phyloP scores from a whole-genome alignment of 179 eudicot species.

The Beta macrorhiza region DNA sequence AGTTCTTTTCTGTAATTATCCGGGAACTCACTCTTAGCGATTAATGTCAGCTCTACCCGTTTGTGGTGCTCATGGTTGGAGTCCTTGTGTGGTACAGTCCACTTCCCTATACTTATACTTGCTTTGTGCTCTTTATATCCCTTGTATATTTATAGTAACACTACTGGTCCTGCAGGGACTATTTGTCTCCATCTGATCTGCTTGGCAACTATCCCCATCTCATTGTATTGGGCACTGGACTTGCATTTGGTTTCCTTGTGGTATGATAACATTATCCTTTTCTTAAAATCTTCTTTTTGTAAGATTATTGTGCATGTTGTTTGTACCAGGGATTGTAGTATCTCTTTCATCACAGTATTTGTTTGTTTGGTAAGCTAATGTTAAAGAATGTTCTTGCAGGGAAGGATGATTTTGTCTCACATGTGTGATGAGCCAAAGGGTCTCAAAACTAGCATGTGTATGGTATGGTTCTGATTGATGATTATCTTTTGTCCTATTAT shows the following conservation, averaged over 20 bases:
- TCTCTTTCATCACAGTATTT: not conserved
- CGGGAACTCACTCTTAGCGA: constrained; percentile 20
- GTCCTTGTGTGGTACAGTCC: constrained; percentile 69
- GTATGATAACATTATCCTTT: constrained; percentile 37
- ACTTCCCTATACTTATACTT: not conserved
- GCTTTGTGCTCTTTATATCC: constrained; percentile 12
- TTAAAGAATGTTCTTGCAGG: constrained; percentile 50
- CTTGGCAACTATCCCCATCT: constrained; percentile 76
- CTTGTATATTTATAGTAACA: constrained; percentile 14
- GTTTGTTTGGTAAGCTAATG: constrained; percentile 18
- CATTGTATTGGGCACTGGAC: constrained; percentile 81
- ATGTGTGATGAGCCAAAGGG: constrained; percentile 99
- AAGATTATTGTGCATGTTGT: not conserved
- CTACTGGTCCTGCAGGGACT: constrained; percentile 61
- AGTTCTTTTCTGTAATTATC: not conserved
- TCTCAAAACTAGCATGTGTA: constrained; percentile 91
- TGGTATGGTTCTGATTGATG: constrained; percentile 51
- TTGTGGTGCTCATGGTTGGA: constrained; percentile 75
- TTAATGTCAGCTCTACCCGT: constrained; percentile 76
- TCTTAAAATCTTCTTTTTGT: not conserved
- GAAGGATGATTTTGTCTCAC: constrained; percentile 94
- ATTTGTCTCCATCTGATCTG: constrained; percentile 74
- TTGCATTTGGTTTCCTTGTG: constrained; percentile 97
- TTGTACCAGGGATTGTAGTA: not conserved
- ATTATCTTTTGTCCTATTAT: not conserved